Base-by-base conservation (phyloP, 2,329 filamentous ascomycete species). In the Meredithiella fracta region DNA sequence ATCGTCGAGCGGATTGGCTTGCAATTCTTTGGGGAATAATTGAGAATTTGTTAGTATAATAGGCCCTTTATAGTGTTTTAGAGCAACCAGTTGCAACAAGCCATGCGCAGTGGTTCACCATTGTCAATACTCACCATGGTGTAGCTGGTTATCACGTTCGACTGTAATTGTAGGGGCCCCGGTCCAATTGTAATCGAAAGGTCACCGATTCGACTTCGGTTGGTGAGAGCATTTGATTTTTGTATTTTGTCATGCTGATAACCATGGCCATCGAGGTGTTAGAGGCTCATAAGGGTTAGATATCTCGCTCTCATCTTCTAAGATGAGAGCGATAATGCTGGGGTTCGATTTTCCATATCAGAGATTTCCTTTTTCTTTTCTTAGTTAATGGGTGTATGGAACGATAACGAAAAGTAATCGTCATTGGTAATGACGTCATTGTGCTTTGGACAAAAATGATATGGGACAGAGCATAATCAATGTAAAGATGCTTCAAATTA, bases 331-430 rank as follows among this genome's bases (percentile, higher is more conserved):
- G 60, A 57, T 56, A 54, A 59, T 59, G 58, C 58, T 60, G 54
- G 60, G 60, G 60, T 61, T 62, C 58, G 58, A 62, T 61, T 62
- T 58, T 60, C 60, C 54, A 60, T 60, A 60, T 55, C 59, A 60
- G 60, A 62, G 56, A 29, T 20, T 29, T 29, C 9, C 15, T 34
- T 31, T 29, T 51, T 51, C 17, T 44, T 44, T n/a, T 11, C 9
- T 38, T 3, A n/a, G 34, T 38, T 9, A 38, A 38, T n/a, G 3
- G n/a, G 9, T 38, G 34, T 11, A 38, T 38, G 37, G n/a, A n/a
- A n/a, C n/a, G n/a, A n/a, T n/a, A n/a, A n/a, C n/a, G n/a, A n/a
- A n/a, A n/a, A n/a, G n/a, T n/a, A n/a, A n/a, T n/a, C n/a, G n/a
- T 34, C 5, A 34, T 34, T 5, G 29, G 29, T 11, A 34, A 5